Evolutionary conservation across 1,139 yeast genomes (phyloP), one percentile per base, ranked within the genome.

Genomic region (Groenewaldozyma auringiensis): DNA sequence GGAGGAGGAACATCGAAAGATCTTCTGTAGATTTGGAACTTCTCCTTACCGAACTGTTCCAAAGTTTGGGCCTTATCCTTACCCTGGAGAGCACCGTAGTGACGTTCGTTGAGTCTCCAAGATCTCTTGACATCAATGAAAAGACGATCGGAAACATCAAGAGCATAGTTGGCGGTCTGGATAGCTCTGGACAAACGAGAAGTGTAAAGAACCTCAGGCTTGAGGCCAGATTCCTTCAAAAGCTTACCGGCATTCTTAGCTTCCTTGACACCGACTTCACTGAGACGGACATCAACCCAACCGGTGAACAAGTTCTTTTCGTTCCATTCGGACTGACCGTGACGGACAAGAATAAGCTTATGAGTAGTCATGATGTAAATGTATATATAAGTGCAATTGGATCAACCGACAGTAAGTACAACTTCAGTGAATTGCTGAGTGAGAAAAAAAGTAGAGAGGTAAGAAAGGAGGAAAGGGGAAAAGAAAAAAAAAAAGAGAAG

Each of bases 251-350:
- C 98, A 69, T 85, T 81, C 60, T 75, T 74, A 59, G 97, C 97
- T 75, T 92, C 97, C 68, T 82, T 76, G 68, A 76, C 79, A 70
- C 97, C 97, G 60, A 76, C 71, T 53, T 77, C 89, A 48, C 94
- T 81, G 68, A 92, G 80, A 67, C 79, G 77, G 58, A 87, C 94
- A 69, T 89, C 97, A 55, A 89, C 96, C 98, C 98, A 92, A 65
- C 98, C 98, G 69, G 97, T 89, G 82, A 92, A 92, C 62, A 89
- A 78, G 79, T 92, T 89, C 79, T 86, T 86, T 72, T 87, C 95
- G 72, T 89, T 89, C 96, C 96, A 89, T 71, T 86, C 96, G 73
- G 95, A 85, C 78, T 89, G 96, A 65, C 97, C 97, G 92, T 89
- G 97, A 79, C 97, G 66, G 42, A 66, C 59, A 45, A 66, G 61